Conservation (phyloP, 2,329 filamentous ascomycete species). For the Grosmannia penicillata region DNA sequence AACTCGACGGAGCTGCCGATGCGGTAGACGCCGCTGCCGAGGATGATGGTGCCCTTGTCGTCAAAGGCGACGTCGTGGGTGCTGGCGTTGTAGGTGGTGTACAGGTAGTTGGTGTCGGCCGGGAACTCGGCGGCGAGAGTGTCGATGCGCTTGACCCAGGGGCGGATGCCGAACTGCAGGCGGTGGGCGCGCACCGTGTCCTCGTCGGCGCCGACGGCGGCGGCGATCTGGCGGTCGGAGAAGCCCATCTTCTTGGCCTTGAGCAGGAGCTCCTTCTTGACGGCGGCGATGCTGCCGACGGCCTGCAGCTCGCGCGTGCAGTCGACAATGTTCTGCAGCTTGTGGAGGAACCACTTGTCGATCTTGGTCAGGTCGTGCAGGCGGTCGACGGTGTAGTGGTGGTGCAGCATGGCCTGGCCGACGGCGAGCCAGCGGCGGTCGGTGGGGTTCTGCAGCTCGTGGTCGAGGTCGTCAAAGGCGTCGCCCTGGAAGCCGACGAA, state of each 20-base stretch:
- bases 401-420: constrained; percentile 94
- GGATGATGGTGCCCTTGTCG: constrained; percentile 76
- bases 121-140: constrained; percentile 95
- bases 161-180: constrained; percentile 74
- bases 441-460: constrained; percentile 79
- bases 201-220: constrained; percentile 72
- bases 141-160: constrained; percentile 98
- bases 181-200: constrained; percentile 77
- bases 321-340: constrained; percentile 93
- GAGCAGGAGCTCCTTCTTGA: constrained; percentile 78
- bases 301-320: constrained; percentile 75
- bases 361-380: constrained; percentile 95
- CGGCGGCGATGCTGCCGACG: constrained; percentile 63
- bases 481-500: constrained; percentile 91
- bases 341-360: constrained; percentile 98
- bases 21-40: constrained; percentile 91
- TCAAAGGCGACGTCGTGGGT: constrained; percentile 89
- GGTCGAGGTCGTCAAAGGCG: constrained; percentile 85
- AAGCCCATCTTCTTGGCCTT: constrained; percentile 97
- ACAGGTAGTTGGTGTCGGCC: constrained; percentile 86
- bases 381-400: constrained; percentile 83
- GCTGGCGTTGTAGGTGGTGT: constrained; percentile 94
- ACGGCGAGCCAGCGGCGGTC: constrained; percentile 96
- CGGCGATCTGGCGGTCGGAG: constrained; percentile 88
- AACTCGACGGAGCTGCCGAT: constrained; percentile 98